Percentiles rank a stretch among this genome's conserved stretches.
These are phyloP conservation scores for Henningerozyma blattae DNA, from an alignment of 805 yeast genomes.

Conservation along the genomic window DNA sequence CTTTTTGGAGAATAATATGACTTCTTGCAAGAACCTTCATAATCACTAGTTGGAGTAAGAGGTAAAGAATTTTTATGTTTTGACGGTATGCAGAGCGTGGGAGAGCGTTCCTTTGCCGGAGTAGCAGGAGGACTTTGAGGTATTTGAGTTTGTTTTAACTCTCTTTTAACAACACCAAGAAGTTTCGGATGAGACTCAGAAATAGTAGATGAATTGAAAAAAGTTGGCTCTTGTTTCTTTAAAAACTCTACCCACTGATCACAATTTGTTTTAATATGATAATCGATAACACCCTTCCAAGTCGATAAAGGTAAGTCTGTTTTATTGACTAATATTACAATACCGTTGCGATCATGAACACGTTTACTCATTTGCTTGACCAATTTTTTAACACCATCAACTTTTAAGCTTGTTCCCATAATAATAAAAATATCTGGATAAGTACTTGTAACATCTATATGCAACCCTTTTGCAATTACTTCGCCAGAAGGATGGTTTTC, in stretches of 20 bases:
- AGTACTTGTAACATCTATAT: slow-evolving; percentile 43
- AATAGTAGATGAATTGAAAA: too few relatives aligned
- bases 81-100: too few relatives aligned
- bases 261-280: slow-evolving; percentile 68
- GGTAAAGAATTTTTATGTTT: too few relatives aligned
- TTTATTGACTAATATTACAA: slow-evolving; percentile 65
- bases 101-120: too few relatives aligned
- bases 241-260: slow-evolving; percentile 66
- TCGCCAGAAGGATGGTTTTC: slow-evolving; percentile 88
- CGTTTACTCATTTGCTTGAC: slow-evolving; percentile 57
- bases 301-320: slow-evolving; percentile 45
- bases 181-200: too few relatives aligned
- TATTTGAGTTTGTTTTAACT: too few relatives aligned
- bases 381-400: slow-evolving; percentile 74
- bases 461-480: slow-evolving; percentile 57
- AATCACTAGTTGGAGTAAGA: too few relatives aligned
- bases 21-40: too few relatives aligned
- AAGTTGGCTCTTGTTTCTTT: slow-evolving; percentile 42
- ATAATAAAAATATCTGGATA: slow-evolving; percentile 71
- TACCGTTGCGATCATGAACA: slow-evolving; percentile 67
- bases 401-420: slow-evolving; percentile 87
- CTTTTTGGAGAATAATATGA: too few relatives aligned
- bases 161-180: too few relatives aligned
- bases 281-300: slow-evolving; percentile 70
- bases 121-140: too few relatives aligned